These are phyloP conservation scores for Nakazawaea peltata DNA, from an alignment of 805 yeast species.

Conservation along the genomic window DNA sequence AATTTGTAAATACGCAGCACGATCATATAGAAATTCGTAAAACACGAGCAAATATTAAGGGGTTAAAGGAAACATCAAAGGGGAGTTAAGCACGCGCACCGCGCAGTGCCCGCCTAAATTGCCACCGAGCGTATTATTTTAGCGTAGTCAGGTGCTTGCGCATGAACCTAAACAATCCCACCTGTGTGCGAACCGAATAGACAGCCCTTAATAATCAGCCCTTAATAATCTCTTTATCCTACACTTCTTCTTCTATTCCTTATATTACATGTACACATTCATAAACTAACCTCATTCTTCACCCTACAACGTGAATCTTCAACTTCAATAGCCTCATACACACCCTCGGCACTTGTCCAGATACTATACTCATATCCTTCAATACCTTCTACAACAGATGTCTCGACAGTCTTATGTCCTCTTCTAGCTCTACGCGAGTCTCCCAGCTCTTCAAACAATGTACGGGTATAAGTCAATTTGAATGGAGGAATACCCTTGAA, in stretches of 20 bases:
- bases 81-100: too few relatives aligned
- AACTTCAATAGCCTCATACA: conserved; percentile 88
- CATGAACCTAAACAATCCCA: too few relatives aligned
- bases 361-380: conserved; percentile 62
- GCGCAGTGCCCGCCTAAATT: too few relatives aligned
- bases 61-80: too few relatives aligned
- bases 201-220: too few relatives aligned
- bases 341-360: conserved; percentile 80
- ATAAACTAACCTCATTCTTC: conserved; percentile 17
- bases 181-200: too few relatives aligned
- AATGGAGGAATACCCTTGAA: conserved; percentile 91
- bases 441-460: conserved; percentile 34
- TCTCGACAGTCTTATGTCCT: conserved; percentile 28
- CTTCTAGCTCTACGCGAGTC: conserved; percentile 14
- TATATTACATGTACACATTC: neutral
- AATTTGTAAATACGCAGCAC: too few relatives aligned
- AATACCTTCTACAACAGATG: conserved; percentile 61
- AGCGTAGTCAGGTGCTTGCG: too few relatives aligned
- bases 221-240: neutral
- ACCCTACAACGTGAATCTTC: conserved; percentile 71
- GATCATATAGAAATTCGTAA: too few relatives aligned
- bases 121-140: too few relatives aligned
- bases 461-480: conserved; percentile 74
- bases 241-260: neutral
- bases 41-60: too few relatives aligned